phyloP scores from a whole-genome alignment of 257 asterid genomes.

The Gardenia jasminoides region DNA sequence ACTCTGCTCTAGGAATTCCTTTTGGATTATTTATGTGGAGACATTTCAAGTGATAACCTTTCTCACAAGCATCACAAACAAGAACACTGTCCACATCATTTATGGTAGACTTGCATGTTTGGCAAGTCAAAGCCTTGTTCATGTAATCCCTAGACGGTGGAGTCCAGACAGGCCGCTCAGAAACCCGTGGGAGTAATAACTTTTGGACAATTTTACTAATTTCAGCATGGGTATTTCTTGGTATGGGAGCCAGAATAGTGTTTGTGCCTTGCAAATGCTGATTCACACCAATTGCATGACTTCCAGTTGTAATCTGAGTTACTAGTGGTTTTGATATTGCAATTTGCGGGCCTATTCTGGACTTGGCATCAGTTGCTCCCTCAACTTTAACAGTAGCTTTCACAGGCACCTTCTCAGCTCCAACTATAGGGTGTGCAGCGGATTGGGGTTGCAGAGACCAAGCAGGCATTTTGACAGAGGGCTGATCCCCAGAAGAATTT shows the following conservation, averaged over 20 bases:
- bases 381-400: slow-evolving; percentile 53
- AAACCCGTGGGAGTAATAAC: slow-evolving; percentile 50
- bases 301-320: slow-evolving; percentile 50
- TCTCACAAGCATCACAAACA: slow-evolving; percentile 95
- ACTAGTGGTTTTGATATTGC: slow-evolving; percentile 42
- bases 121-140: slow-evolving; percentile 76
- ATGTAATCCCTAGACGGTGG: slow-evolving; percentile 93
- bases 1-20: slow-evolving; percentile 78
- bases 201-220: slow-evolving; percentile 75
- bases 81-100: slow-evolving; percentile 70
- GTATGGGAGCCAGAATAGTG: slow-evolving; percentile 36
- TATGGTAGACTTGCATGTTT: slow-evolving; percentile 54
- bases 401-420: slow-evolving; percentile 49
- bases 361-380: slow-evolving; percentile 49
- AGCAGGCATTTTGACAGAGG: slow-evolving; percentile 56
- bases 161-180: slow-evolving; percentile 70
- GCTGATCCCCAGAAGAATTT: slow-evolving; percentile 46
- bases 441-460: slow-evolving; percentile 75
- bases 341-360: slow-evolving; percentile 48
- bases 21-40: slow-evolving; percentile 58
- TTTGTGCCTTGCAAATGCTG: slow-evolving; percentile 49
- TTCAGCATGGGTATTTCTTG: slow-evolving; percentile 68
- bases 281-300: slow-evolving; percentile 21
- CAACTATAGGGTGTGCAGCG: slow-evolving; percentile 44
- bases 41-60: slow-evolving; percentile 93